These are phyloP conservation scores for Penicillium glabrum DNA, from an alignment of 2,329 filamentous ascomycete genomes.

Conservation along the genomic window DNA sequence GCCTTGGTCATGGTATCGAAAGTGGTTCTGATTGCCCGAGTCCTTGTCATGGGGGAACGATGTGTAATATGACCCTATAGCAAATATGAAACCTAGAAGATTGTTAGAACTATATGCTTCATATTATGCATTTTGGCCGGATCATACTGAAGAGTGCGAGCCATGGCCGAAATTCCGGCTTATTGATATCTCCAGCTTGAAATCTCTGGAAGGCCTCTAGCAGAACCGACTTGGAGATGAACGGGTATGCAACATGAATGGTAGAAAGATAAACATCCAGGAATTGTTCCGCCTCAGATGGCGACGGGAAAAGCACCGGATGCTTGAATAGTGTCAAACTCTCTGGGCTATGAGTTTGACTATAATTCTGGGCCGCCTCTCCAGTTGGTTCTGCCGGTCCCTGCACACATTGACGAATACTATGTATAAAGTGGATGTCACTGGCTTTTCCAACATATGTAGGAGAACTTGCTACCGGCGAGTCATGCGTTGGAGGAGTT, in stretches of 20 bases:
- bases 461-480: constrained; percentile 11
- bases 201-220: constrained; percentile 15
- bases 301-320: constrained; percentile 14
- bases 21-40: constrained; percentile 12
- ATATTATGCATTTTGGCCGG: background rate
- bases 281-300: constrained; percentile 15
- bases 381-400: constrained; percentile 23
- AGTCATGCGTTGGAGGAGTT: background rate
- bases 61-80: constrained; percentile 34
- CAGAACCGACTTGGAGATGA: constrained; percentile 27
- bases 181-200: constrained; percentile 13
- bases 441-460: constrained; percentile 41
- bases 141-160: constrained; percentile 22
- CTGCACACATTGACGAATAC: constrained; percentile 25
- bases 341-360: constrained; percentile 14
- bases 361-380: constrained; percentile 12
- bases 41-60: constrained; percentile 21
- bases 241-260: constrained; percentile 38
- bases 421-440: constrained; percentile 40
- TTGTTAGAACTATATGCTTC: background rate
- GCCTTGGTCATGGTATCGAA: constrained; percentile 28
- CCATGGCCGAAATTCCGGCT: constrained; percentile 19
- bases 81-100: constrained; percentile 25
- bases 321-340: constrained; percentile 7
- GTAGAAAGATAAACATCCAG: constrained; percentile 34